These are phyloP conservation scores for Argentina anserina DNA, from an alignment of 306 rosid genomes.

Conservation along the genomic window DNA sequence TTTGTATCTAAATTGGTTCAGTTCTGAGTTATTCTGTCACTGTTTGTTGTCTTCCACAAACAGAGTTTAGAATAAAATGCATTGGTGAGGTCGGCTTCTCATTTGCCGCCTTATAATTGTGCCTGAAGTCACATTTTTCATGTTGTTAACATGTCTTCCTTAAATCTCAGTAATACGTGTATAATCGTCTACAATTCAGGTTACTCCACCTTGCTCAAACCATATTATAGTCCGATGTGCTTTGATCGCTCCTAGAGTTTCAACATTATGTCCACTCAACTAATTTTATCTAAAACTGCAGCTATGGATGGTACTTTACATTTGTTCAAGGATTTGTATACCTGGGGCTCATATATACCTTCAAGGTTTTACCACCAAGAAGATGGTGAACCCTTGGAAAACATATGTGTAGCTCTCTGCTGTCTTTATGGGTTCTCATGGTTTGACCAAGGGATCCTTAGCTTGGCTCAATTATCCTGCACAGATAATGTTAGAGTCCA, in stretches of 20 bases:
- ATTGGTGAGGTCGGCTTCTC: background rate
- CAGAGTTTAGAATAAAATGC: background rate
- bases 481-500: conserved; percentile 70
- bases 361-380: conserved; percentile 57
- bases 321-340: conserved; percentile 67
- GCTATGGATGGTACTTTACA: conserved; percentile 71
- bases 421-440: conserved; percentile 68
- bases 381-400: conserved; percentile 62
- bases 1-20: background rate
- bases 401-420: conserved; percentile 61
- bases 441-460: conserved; percentile 60
- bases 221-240: background rate
- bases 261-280: background rate
- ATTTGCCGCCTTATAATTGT: background rate
- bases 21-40: background rate
- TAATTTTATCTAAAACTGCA: conserved; percentile 15
- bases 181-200: conserved; percentile 62
- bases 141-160: background rate
- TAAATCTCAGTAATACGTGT: conserved; percentile 51
- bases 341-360: conserved; percentile 41
- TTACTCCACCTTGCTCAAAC: background rate
- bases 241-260: background rate
- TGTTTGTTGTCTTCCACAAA: background rate
- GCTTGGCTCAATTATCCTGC: conserved; percentile 68
- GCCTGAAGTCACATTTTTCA: background rate